Conservation (phyloP, 2,329 filamentous ascomycete species). For the Paraphoma chrysanthemicola region DNA sequence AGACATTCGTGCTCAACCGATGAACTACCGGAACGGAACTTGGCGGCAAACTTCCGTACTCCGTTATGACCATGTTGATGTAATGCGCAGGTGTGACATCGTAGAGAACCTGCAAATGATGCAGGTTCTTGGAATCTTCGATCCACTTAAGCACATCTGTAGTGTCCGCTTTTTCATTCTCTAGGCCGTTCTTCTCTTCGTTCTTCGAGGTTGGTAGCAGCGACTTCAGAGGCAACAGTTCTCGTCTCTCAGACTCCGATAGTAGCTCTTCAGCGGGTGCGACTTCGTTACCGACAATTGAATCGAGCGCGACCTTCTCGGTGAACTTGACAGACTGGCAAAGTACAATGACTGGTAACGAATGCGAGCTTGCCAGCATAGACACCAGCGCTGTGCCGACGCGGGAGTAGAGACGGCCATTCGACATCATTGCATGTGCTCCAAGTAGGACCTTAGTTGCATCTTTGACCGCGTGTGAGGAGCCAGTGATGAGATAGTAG, state of each 20-base stretch:
- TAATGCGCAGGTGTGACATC: slow-evolving; percentile 90
- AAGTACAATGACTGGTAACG: slow-evolving; percentile 83
- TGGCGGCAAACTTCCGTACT: slow-evolving; percentile 85
- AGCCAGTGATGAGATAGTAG: slow-evolving; percentile 81
- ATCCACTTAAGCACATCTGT: slow-evolving; percentile 48
- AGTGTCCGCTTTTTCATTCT: slow-evolving; percentile 26
- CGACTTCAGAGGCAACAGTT: slow-evolving; percentile 39
- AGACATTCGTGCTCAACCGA: slow-evolving; percentile 56
- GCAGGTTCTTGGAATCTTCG: slow-evolving; percentile 52
- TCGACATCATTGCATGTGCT: slow-evolving; percentile 91
- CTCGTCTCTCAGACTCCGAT: slow-evolving; percentile 41
- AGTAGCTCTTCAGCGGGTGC: slow-evolving; percentile 74
- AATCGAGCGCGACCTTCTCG: slow-evolving; percentile 86
- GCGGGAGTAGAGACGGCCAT: slow-evolving; percentile 87
- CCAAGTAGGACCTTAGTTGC: slow-evolving; percentile 81
- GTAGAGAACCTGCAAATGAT: slow-evolving; percentile 79
- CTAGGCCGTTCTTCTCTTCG: slow-evolving; percentile 31
- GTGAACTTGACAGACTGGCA: slow-evolving; percentile 97
- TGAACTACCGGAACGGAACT: slow-evolving; percentile 82
- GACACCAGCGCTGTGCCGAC: slow-evolving; percentile 88
- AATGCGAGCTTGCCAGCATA: slow-evolving; percentile 77
- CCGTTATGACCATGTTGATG: slow-evolving; percentile 87
- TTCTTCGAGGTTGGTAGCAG: slow-evolving; percentile 29
- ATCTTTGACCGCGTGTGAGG: slow-evolving; percentile 75
- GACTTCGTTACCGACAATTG: slow-evolving; percentile 93